Base-by-base conservation (phyloP, 371 early-diverging fungal genomes). In the Haplosporangium sp. region DNA sequence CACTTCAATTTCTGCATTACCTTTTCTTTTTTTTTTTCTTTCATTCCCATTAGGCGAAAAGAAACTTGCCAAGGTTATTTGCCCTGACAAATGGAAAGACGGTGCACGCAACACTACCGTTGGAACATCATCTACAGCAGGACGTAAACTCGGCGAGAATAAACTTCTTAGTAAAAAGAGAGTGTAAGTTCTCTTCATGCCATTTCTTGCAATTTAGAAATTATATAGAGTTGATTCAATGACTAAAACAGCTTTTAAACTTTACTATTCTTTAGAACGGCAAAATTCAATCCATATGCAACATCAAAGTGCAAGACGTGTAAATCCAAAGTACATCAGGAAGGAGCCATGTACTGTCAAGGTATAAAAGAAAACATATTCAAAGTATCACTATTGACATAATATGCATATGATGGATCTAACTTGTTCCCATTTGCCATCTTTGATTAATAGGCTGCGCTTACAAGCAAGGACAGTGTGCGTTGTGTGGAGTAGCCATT, bases 261-360 rank as follows among this genome's bases (percentile, higher is more conserved):
- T 15, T 10, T 3, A 42, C 6, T 42, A 42, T 27, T 2, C 42
- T 42, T 10, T 65, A 79, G 81, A 27, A 81, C 81, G 10, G 81
- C 81, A 63, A 81, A 81, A 63, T 81, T 74, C 66, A 81, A 81
- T 50, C 81, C 81, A 52, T 81, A 81, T 37, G 71, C 81, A n/a
- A 59, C 20, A 2, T 71, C 81, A 60, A 81, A 81, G 59, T 81
- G 81, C 61, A 81, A 81, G 61, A 74, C 75, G 9, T 81, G 81
- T 58, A 81, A 81, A 61, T 74, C 75, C 4, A 71, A 64, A 9
- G 68, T 74, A 0, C 81, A 81, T 58, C 81, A 81, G 55, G 81
- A 81, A 1, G 75, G 75, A 1, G 74, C 81, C 19, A 81, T 81
- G 37, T 81, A 81, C 34, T 81, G 81, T 58, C 81, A 81, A 71